Base-by-base conservation (phyloP, 768 basidiomycete species). In the Leucocoprinus birnbaumii region DNA sequence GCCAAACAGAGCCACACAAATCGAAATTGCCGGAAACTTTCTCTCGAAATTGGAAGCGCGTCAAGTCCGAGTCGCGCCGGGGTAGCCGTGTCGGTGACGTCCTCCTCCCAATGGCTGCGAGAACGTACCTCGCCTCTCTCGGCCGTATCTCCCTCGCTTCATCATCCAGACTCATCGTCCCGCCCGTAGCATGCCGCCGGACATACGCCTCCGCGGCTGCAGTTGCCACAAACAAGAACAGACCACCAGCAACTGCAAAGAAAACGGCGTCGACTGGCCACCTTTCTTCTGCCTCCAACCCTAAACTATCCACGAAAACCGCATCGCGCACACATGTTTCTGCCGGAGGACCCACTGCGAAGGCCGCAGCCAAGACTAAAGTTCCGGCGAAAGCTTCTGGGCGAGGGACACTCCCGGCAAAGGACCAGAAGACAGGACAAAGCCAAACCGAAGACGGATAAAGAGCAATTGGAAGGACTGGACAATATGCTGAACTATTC, bases 401-500 rank as follows among this genome's bases (percentile, higher is more conserved):
- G 31, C 31, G 31, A 11, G 31, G 31, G 31, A 31, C 11, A 38
- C 38, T 38, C 11, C n/a, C 13, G 38, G 6, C 8, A 38, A 38
- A n/a, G 38, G 38, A 26, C 13, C 31, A 9, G 35, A 11, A 19
- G 4, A 35, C 34, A 21, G 1, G 21, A 31, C 18, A 22, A 47
- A 16, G 21, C 47, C 13, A 34, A 57, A 26, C 3, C 34, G 16
- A 7, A 40, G 13, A 48, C 63, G 13, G 68, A 71, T 49, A 68
- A 70, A 44, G 70, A 73, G 43, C 66, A 69, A 41, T 47, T 76
- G 58, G 63, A 64, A 40, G 70, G 75, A 53, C 61, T 78, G 31
- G 72, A 77, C 46, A 64, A 62, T 25, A 62, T 75, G 22, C 63
- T 72, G 61, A 57, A 60, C 3, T 71, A 72, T 62, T 59, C 67